Evolutionary conservation across 768 basidiomycete genomes (phyloP).

Genomic region (Lentinula guzmanii): DNA sequence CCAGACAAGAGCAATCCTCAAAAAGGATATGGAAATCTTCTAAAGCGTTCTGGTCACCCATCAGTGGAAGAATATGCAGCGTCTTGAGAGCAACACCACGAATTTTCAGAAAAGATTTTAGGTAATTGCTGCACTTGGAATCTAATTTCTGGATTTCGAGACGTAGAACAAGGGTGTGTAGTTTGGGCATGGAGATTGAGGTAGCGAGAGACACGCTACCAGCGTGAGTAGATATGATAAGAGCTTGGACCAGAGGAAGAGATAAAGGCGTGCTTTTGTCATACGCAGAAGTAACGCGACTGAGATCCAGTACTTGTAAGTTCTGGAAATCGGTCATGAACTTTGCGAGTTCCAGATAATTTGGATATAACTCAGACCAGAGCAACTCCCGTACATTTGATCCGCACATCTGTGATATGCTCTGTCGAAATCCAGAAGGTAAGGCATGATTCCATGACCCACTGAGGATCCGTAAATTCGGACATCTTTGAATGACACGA

Average conservation of each 20-base stretch:
- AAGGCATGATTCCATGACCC: conserved; percentile 40
- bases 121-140: conserved; percentile 15
- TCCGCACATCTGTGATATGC: conserved; percentile 33
- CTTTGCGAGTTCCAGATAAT: conserved; percentile 10
- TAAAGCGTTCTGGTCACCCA: conserved; percentile 25
- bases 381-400: conserved; percentile 34
- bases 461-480: conserved; percentile 37
- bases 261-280: conserved; percentile 11
- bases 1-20: conserved; percentile 37
- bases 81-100: conserved; percentile 34
- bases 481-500: conserved; percentile 38
- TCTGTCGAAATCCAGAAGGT: conserved; percentile 37
- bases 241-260: conserved; percentile 35
- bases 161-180: conserved; percentile 29
- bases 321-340: conserved; percentile 35
- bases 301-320: conserved; percentile 40
- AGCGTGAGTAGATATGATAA: conserved; percentile 35
- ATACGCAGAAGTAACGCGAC: conserved; percentile 22
- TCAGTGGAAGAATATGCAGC: conserved; percentile 35
- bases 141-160: conserved; percentile 24
- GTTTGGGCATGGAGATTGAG: conserved; percentile 32
- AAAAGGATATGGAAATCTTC: conserved; percentile 34
- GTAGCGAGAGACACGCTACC: conserved; percentile 32
- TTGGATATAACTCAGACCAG: conserved; percentile 28
- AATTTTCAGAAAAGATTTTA: conserved; percentile 30